Evolutionary conservation across 2,329 filamentous ascomycete species (phyloP), one percentile per base, ranked within the genome.

Genomic region (Paecilomyces fulvus): DNA sequence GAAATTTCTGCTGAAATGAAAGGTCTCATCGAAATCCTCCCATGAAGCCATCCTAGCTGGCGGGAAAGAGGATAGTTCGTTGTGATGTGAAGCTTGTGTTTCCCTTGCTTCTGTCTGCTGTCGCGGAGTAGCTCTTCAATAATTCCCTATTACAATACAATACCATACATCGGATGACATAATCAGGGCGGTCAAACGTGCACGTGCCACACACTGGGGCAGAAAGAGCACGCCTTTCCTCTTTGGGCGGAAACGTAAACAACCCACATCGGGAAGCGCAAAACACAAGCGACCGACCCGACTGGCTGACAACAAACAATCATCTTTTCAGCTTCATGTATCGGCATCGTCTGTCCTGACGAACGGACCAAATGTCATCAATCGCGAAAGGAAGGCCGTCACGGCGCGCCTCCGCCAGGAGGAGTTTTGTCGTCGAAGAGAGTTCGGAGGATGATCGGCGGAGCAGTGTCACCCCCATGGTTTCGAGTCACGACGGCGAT

Each of bases 371-470:
- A 61, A 75, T 75, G 73, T 66, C 72, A 59, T 73, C 73, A 54
- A 64, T 71, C 61, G 67, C 72, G 54, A 70, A 70, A 61, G 69
- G 79, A 50, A 78, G 86, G 62, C 80, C 84, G 10, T 80, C 82
- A 56, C 79, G 86, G 67, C 79, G 84, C 56, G 80, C 78, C 52
- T 80, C 81, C 49, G 73, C 87, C 54, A 83, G 90, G 67, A 85
- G 87, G 65, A 88, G 85, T 64, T 83, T 87, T 53, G 80, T 95
- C 51, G 77, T 92, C 58, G 90, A 95, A 62, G 90, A 83, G 20
- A 82, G 84, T 23, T 90, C 92, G 48, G 90, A 95, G 57, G 88
- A 90, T 56, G 84, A 88, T 61, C 78, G 83, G 55, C 73, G 80
- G 43, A 77, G 82, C 64, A 76, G 74, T 61, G 68, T 73, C 46